Base-by-base conservation (phyloP, 2,329 filamentous ascomycete species). In the Aspergillus candidus region DNA sequence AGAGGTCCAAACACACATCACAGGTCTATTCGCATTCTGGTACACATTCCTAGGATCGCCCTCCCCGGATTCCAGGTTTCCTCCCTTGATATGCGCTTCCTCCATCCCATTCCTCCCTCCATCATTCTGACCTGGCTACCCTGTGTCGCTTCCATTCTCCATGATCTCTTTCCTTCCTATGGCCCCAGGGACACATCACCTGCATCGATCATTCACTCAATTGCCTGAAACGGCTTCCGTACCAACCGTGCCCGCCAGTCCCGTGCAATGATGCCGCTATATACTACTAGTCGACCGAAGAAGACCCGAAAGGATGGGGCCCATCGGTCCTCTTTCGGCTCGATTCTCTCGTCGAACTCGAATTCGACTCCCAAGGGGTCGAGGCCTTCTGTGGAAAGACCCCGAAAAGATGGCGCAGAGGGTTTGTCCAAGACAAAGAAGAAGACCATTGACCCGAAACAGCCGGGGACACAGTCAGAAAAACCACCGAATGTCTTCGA, bases 401-500 rank as follows among this genome's bases (percentile, higher is more conserved):
- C 46, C n/a, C 50, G 46, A 36, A 51, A 50, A 46, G 52, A 50
- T 13, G 38, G 33, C 12, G 22, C 33, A 7, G 40, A 48, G 17
- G 37, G 38, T n/a, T 46, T 41, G 29, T 32, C 34, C 13, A 57
- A 55, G 34, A 15, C 51, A 4, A 40, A 43, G 22, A 27, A 8
- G 22, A 27, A 27, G 22, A 27, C 22, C 22, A 27, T 10, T 8
- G 7, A 27, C 6, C 22, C 22, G 22, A 27, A 27, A 27, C 7
- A 4, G 2, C 22, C 6, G 22, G 22, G 22, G 22, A 27, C 22
- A 17, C 55, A 48, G 27, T 31, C 53, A 4, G 38, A 54, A 32
- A 56, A 51, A 32, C 38, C 53, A 11, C 65, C 65, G 4, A 61
- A 69, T 52, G 67, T 70, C 7, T 70, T 70, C 50, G 59, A 69